A percentile compares a stretch with the other conserved stretches of the same genome.
These are phyloP conservation scores for Paecilomyces variotii DNA, from an alignment of 2,329 filamentous ascomycete species.

Conservation along the genomic window DNA sequence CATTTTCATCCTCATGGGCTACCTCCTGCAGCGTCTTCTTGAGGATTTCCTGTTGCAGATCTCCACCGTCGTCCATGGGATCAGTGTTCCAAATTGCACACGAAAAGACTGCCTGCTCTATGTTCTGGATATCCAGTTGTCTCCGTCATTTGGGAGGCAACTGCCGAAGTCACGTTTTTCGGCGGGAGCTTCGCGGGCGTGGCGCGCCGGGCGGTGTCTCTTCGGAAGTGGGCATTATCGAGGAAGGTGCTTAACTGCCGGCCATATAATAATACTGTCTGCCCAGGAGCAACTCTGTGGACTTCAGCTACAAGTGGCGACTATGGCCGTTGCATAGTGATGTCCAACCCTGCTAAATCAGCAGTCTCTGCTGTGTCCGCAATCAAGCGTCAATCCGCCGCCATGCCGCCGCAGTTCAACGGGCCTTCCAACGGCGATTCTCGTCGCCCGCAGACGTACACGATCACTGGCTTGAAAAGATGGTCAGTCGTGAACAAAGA, in stretches of 20 bases:
- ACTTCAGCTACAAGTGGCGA: constrained; percentile 1
- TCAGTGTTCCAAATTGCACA: background rate
- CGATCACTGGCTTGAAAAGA: constrained; percentile 66
- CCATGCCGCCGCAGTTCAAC: constrained; percentile 21
- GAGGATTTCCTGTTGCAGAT: constrained; percentile 36
- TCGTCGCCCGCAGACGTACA: constrained; percentile 34
- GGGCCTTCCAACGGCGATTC: constrained; percentile 15
- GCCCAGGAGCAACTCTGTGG: background rate
- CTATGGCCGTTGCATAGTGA: constrained; percentile 3
- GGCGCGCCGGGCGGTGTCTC: background rate
- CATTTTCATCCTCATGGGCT: constrained; percentile 21
- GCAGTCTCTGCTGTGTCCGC: constrained; percentile 23
- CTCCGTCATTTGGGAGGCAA: background rate
- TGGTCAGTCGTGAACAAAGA: constrained; percentile 74
- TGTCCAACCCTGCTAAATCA: constrained; percentile 29
- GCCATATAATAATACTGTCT: background rate
- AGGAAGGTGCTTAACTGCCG: background rate
- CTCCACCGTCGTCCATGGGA: constrained; percentile 32
- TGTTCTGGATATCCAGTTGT: background rate
- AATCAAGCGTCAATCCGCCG: constrained; percentile 11
- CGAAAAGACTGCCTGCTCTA: background rate
- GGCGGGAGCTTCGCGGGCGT: background rate
- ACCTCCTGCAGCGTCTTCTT: constrained; percentile 40
- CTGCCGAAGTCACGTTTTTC: constrained; percentile 13
- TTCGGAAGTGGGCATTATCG: background rate